These are phyloP conservation scores for Barnettozyma botsteinii DNA, from an alignment of 805 yeast genomes.

Conservation along the genomic window DNA sequence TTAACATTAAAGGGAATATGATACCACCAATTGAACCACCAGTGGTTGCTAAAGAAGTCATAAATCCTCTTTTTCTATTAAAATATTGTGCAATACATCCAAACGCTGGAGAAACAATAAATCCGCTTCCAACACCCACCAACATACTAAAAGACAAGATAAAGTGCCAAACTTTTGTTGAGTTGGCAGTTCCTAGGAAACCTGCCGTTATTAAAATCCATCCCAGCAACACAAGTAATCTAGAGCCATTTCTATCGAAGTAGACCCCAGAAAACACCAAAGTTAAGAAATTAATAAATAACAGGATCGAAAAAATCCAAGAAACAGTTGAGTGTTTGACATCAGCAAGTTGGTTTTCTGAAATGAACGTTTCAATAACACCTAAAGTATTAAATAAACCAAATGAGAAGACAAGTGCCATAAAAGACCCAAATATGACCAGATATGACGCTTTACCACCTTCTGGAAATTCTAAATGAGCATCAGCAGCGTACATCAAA, in stretches of 20 bases:
- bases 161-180: slow-evolving; percentile 53
- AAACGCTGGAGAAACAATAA: slow-evolving; percentile 50
- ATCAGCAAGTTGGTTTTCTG: slow-evolving; percentile 45
- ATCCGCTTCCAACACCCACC: slow-evolving; percentile 53
- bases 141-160: slow-evolving; percentile 49
- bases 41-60: slow-evolving; percentile 40
- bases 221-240: slow-evolving; percentile 36
- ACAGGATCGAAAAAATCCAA: slow-evolving; percentile 59
- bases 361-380: slow-evolving; percentile 55
- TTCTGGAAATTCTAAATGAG: slow-evolving; percentile 40
- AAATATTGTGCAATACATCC: slow-evolving; percentile 65
- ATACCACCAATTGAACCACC: slow-evolving; percentile 54
- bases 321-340: slow-evolving; percentile 44
- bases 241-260: slow-evolving; percentile 50
- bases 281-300: slow-evolving; percentile 42
- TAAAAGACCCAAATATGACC: slow-evolving; percentile 52
- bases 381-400: slow-evolving; percentile 58
- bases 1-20: slow-evolving; percentile 46
- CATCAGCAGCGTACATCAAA: not conserved
- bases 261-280: slow-evolving; percentile 51
- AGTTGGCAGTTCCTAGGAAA: slow-evolving; percentile 45
- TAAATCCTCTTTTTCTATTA: slow-evolving; percentile 48
- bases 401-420: slow-evolving; percentile 47
- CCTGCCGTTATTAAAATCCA: slow-evolving; percentile 40
- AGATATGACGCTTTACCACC: slow-evolving; percentile 54